phyloP scores from a whole-genome alignment of 1,284 basidiomycete genomes.

The Rhodotorula glutinis region DNA sequence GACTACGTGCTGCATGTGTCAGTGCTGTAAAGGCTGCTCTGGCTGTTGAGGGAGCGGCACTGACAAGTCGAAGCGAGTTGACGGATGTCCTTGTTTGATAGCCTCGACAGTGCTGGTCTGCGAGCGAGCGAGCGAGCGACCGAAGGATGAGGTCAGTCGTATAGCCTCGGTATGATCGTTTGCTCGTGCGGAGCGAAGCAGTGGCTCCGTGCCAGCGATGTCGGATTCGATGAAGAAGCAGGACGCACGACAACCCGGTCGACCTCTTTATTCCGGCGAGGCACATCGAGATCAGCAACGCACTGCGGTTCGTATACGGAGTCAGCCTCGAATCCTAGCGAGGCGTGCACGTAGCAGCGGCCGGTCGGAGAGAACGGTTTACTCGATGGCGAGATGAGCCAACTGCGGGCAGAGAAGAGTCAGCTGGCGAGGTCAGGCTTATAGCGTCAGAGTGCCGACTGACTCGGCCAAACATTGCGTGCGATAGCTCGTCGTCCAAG shows the following conservation, averaged over 20 bases:
- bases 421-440: not conserved
- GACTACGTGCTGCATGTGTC: not conserved
- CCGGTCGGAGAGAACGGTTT: not conserved
- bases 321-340: not conserved
- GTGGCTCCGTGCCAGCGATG: not conserved
- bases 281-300: conserved; percentile 68
- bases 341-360: not conserved
- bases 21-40: no score
- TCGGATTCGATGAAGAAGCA: not conserved
- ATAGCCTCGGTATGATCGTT: no score
- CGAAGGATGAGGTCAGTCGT: no score
- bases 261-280: conserved; percentile 73
- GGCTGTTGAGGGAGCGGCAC: not conserved
- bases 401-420: conserved; percentile 43
- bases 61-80: conserved; percentile 13
- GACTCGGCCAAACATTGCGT: not conserved
- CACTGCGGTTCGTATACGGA: conserved; percentile 43
- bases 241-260: conserved; percentile 71
- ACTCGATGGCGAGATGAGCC: conserved; percentile 69
- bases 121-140: not conserved
- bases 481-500: no score
- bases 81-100: conserved; percentile 34
- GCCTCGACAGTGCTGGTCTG: conserved; percentile 19
- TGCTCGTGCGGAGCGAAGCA: not conserved
- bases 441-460: not conserved